Conservation (phyloP, 2,329 filamentous ascomycete genomes). For the Colletotrichum cuscutae region DNA sequence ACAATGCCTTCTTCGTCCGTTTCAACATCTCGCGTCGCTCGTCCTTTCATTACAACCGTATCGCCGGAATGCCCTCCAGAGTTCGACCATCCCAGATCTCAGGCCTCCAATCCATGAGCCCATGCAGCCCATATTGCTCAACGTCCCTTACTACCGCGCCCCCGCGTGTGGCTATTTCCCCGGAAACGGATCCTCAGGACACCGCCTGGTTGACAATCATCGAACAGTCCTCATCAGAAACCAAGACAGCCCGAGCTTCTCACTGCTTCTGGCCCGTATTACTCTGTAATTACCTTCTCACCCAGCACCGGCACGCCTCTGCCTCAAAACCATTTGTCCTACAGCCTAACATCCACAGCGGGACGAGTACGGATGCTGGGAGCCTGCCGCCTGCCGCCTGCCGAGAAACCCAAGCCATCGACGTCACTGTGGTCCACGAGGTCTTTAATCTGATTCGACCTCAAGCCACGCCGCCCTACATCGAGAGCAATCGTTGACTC, state of each 20-base stretch:
- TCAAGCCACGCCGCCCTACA: slow-evolving; percentile 19
- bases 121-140: not conserved
- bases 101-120: not conserved
- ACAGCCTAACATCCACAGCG: not conserved
- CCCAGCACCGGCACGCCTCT: not conserved
- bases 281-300: too few relatives aligned
- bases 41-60: slow-evolving; percentile 23
- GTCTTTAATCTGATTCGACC: slow-evolving; percentile 18
- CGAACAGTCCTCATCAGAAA: not conserved
- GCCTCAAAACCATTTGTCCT: not conserved
- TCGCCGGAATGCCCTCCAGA: slow-evolving; percentile 8
- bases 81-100: not conserved
- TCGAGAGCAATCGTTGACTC: slow-evolving; percentile 16
- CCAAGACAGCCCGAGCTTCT: slow-evolving; percentile 10
- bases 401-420: slow-evolving; percentile 24
- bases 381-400: slow-evolving; percentile 13
- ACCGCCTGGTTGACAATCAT: not conserved
- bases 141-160: not conserved
- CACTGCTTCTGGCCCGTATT: not conserved
- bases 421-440: slow-evolving; percentile 23
- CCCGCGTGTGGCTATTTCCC: slow-evolving; percentile 14
- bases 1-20: slow-evolving; percentile 11
- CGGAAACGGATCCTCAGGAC: slow-evolving; percentile 16
- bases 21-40: slow-evolving; percentile 27
- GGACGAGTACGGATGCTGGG: not conserved